Percentiles rank a stretch among this genome's conserved stretches.
These are phyloP conservation scores for Suaeda aralocaspica DNA, from an alignment of 148 eudicot species.

Conservation along the genomic window DNA sequence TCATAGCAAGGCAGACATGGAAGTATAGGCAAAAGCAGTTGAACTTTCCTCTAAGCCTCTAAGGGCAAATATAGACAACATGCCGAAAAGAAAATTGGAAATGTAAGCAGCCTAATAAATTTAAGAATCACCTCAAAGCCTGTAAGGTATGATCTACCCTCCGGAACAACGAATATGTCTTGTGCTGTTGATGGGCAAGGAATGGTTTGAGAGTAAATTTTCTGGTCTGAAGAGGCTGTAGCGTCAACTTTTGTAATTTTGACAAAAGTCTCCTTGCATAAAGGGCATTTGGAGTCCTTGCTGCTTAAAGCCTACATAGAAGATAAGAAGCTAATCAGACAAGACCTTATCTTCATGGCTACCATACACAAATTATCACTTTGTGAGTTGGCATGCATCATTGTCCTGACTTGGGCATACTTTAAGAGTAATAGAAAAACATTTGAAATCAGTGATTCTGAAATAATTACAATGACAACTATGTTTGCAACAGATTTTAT, in stretches of 20 bases:
- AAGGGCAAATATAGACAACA: background rate
- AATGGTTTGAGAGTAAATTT: slow-evolving; percentile 79
- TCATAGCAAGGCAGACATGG: background rate
- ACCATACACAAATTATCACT: background rate
- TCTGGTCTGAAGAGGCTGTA: slow-evolving; percentile 60
- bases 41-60: background rate
- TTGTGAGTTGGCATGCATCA: background rate
- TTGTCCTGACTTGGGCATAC: background rate
- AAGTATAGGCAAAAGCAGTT: background rate
- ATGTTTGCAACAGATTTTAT: too few species aligned
- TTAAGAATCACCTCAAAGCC: slow-evolving; percentile 35
- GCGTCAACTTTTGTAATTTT: slow-evolving; percentile 67
- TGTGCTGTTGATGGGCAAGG: slow-evolving; percentile 46
- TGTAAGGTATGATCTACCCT: slow-evolving; percentile 23
- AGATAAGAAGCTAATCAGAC: slow-evolving; percentile 12
- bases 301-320: slow-evolving; percentile 42
- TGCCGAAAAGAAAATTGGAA: background rate
- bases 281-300: slow-evolving; percentile 72
- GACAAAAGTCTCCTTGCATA: slow-evolving; percentile 65
- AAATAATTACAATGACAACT: background rate
- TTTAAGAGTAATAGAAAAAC: background rate
- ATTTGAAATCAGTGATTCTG: background rate
- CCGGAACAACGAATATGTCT: slow-evolving; percentile 56
- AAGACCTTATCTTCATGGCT: background rate
- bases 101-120: background rate